Base-by-base conservation (phyloP, 1,284 basidiomycete genomes). In the Ceratobasidium sp. region DNA sequence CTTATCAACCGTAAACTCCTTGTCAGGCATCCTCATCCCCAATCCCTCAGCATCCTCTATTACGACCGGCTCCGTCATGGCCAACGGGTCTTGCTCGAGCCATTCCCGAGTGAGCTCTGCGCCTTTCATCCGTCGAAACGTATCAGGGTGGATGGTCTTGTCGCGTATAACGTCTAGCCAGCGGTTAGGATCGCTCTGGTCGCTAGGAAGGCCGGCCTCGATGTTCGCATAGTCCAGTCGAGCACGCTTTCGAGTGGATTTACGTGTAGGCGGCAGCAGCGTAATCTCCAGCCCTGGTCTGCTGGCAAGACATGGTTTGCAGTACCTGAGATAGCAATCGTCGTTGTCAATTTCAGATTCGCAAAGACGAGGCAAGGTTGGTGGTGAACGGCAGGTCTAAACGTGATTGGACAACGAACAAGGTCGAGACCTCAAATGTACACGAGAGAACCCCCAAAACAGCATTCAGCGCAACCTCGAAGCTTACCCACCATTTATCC, bases 1-100 rank as follows among this genome's bases (percentile, higher is more conserved):
- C 77, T 96, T 91, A 59, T 88, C 85, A 46, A 96, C 91, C 0
- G 87, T 89, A 73, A 93, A 88, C 58, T 86, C 84, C 5, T 81
- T 76, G 1, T 85, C 81, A 0, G 94, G 94, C 90, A 96, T 95
- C 78, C 88, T 89, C 91, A 96, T 93, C 21, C 91, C 93, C 32
- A 95, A 81, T 6, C 93, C 93, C 14, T 92, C 90, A 0, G 89
- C 86, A n/a, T 81, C 80, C 79, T 91, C 89, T 70, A 95, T 86
- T 18, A 95, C 81, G 72, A 95, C 85, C 2, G 93, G 93, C 75
- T 94, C 92, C 52, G 81, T 86, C 87, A 95, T 86, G 1, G 92
- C 91, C 69, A 79, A 81, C 35, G 88, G 86, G 77, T 94, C 89
- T 21, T 78, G 84, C 75, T 90, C 87, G 26, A 94, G 77, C 93